Evolutionary conservation across 2,329 filamentous ascomycete species (phyloP).

Genomic region (Pestalotiopsis sp.): DNA sequence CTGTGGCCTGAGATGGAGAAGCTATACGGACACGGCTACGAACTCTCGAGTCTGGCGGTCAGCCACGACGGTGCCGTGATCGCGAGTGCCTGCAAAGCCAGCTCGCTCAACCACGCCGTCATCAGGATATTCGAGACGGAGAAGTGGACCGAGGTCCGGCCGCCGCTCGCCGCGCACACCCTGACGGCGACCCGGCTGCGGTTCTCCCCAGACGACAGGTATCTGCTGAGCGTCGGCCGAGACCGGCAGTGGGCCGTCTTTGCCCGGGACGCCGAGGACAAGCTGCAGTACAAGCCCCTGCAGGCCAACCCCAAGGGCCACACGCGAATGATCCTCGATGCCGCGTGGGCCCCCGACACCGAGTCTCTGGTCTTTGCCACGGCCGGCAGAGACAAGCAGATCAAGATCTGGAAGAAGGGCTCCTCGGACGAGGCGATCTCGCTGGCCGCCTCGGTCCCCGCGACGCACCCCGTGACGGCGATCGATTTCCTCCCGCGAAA

Average conservation of each 20-base stretch:
- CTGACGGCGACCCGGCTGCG: conserved; percentile 82
- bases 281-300: conserved; percentile 55
- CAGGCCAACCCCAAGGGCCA: conserved; percentile 82
- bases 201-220: conserved; percentile 75
- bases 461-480: conserved; percentile 68
- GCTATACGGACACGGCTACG: conserved; percentile 96
- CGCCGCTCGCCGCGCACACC: conserved; percentile 81
- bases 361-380: conserved; percentile 71
- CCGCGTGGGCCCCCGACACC: conserved; percentile 71
- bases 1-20: conserved; percentile 97
- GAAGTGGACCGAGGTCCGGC: conserved; percentile 85
- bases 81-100: conserved; percentile 91
- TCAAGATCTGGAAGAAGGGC: conserved; percentile 67
- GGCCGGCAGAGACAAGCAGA: conserved; percentile 84
- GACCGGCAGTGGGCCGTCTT: conserved; percentile 93
- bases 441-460: conserved; percentile 55
- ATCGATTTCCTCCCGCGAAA: conserved; percentile 62
- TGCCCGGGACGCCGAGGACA: conserved; percentile 34
- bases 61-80: conserved; percentile 75
- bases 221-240: conserved; percentile 84
- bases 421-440: conserved; percentile 41
- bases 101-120: conserved; percentile 90
- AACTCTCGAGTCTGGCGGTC: conserved; percentile 85
- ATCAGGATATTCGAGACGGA: conserved; percentile 88
- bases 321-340: conserved; percentile 88